phyloP scores from a whole-genome alignment of 306 rosid species.

The Cucurbita maxima region DNA sequence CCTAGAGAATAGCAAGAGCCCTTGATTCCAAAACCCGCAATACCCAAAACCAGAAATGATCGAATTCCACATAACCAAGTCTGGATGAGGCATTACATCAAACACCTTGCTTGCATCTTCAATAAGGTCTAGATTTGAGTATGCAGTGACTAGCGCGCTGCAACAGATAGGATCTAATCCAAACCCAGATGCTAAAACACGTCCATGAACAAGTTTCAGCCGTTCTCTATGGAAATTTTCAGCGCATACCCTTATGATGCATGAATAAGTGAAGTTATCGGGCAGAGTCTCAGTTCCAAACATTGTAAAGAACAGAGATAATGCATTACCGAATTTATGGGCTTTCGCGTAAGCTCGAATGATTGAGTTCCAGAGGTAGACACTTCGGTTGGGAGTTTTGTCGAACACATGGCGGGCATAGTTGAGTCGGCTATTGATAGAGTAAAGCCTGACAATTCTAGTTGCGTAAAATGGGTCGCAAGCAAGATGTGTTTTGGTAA shows the following conservation, averaged over 20 bases:
- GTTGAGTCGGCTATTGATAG: conserved; percentile 21
- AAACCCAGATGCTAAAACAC: conserved; percentile 21
- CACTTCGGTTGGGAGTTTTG: conserved; percentile 34
- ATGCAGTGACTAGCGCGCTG: conserved; percentile 47
- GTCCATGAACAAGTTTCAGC: conserved; percentile 25
- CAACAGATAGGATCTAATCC: conserved; percentile 24
- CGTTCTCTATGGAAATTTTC: conserved; percentile 17
- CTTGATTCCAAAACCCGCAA: conserved; percentile 45
- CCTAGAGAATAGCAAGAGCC: conserved; percentile 31
- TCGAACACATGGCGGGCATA: conserved; percentile 55
- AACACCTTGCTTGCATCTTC: conserved; percentile 55
- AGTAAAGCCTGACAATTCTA: conserved; percentile 35
- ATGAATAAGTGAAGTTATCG: conserved; percentile 34
- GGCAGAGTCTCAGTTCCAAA: conserved; percentile 30
- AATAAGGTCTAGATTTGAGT: conserved; percentile 51
- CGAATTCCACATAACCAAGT: conserved; percentile 73
- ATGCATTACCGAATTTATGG: conserved; percentile 28
- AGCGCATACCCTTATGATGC: conserved; percentile 25
- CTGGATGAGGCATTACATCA: conserved; percentile 33
- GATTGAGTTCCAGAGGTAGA: conserved; percentile 74
- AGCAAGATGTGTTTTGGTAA: conserved; percentile 34
- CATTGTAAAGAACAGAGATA: conserved; percentile 45
- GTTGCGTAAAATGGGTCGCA: conserved; percentile 71
- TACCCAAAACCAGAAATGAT: conserved; percentile 54
- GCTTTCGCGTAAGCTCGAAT: conserved; percentile 64